These are phyloP conservation scores for Ampelocalamus luodianensis DNA, from an alignment of 176 grass and related monocot genomes.

Conservation along the genomic window DNA sequence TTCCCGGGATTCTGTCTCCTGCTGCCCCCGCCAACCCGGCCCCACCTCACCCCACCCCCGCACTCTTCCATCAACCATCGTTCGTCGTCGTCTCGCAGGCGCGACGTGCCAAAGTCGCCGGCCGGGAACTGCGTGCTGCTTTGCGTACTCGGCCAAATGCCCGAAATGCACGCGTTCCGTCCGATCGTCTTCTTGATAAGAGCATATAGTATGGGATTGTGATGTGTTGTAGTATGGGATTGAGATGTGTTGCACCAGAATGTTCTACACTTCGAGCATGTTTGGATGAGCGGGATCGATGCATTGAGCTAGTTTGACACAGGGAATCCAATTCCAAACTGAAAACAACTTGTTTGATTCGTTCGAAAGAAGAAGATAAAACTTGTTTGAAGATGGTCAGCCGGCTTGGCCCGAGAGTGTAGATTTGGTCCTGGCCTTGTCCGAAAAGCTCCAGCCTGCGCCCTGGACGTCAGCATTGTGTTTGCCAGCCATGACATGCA, in stretches of 20 bases:
- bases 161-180: background rate
- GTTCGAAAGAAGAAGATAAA: too few relatives aligned
- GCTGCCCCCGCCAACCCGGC: background rate
- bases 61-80: background rate
- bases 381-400: background rate
- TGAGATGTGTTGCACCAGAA: background rate
- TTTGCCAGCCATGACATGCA: background rate
- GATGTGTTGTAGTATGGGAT: background rate
- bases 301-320: background rate
- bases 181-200: too few relatives aligned
- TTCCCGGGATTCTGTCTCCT: constrained; percentile 57
- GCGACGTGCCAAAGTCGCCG: background rate
- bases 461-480: background rate
- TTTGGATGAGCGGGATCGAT: background rate
- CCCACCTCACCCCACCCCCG: background rate
- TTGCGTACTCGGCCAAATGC: background rate
- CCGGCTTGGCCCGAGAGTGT: background rate
- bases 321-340: background rate
- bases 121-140: background rate
- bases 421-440: background rate
- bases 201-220: background rate
- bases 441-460: background rate
- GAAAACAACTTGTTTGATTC: background rate
- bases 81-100: constrained; percentile 17
- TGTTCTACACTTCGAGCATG: background rate